phyloP scores from a whole-genome alignment of 176 grass and related monocot species.

The Rhipidocladum racemiflorum region DNA sequence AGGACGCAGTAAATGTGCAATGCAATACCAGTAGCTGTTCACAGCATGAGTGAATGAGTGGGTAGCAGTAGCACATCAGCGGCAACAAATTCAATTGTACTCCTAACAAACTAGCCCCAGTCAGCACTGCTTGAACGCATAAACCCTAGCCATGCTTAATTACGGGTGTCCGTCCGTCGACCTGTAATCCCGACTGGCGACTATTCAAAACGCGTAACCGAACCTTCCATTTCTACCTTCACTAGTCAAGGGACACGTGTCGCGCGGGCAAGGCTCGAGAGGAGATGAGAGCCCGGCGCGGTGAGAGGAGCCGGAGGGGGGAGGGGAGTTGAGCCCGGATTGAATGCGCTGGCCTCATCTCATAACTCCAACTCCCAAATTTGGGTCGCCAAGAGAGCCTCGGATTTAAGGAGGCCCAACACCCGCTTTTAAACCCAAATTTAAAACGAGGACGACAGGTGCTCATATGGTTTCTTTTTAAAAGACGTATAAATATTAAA shows the following conservation, averaged over 20 bases:
- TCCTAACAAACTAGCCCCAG: background rate
- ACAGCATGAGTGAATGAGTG: constrained; percentile 17
- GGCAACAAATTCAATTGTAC: constrained; percentile 31
- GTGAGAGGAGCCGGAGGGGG: background rate
- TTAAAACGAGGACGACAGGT: constrained; percentile 32
- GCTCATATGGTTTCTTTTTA: no score
- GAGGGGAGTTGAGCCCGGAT: constrained; percentile 47
- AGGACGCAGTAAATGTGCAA: constrained; percentile 35
- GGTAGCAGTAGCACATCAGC: background rate
- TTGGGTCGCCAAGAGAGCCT: constrained; percentile 50
- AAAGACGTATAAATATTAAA: no score
- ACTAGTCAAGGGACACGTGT: background rate
- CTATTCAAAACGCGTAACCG: background rate
- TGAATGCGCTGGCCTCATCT: constrained; percentile 55
- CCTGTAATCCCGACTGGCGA: background rate
- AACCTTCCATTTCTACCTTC: constrained; percentile 20
- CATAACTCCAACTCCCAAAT: constrained; percentile 61
- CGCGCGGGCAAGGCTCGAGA: background rate
- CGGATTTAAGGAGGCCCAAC: constrained; percentile 81
- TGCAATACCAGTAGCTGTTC: constrained; percentile 20
- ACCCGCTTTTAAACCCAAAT: constrained; percentile 57
- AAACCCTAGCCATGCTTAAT: background rate
- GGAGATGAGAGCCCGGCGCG: constrained; percentile 9
- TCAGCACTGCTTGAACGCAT: background rate
- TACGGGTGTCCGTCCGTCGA: background rate